phyloP scores from a whole-genome alignment of 1,284 basidiomycete species.

The Baeospora myosura region DNA sequence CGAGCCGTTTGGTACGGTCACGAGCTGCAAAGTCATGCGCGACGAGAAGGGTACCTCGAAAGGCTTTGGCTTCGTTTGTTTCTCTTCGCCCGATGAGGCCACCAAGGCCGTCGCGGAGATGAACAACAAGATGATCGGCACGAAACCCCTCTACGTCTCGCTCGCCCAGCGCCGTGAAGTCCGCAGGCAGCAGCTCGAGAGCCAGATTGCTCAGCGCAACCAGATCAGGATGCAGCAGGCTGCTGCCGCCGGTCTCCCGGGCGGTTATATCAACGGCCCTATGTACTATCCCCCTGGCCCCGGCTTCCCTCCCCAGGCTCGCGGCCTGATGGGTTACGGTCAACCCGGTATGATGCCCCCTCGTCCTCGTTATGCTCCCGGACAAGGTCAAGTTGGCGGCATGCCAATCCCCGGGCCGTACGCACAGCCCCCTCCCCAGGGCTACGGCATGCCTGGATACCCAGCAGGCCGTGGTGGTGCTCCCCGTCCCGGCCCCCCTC shows the following conservation, averaged over 20 bases:
- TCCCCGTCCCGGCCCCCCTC: conserved; percentile 44
- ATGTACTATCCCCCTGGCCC: conserved; percentile 87
- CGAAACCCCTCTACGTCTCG: conserved; percentile 98
- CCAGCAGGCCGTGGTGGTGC: conserved; percentile 44
- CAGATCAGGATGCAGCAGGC: conserved; percentile 94
- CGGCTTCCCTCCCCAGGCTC: conserved; percentile 75
- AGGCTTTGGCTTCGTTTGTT: conserved; percentile 99
- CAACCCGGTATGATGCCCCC: conserved; percentile 84
- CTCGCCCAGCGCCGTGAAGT: conserved; percentile 98
- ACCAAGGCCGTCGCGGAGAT: conserved; percentile 99
- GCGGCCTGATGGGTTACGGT: conserved; percentile 77
- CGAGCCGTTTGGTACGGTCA: conserved; percentile 95
- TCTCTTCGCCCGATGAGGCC: conserved; percentile 96
- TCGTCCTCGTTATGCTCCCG: conserved; percentile 74
- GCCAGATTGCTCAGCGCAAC: conserved; percentile 94
- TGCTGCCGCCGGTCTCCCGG: conserved; percentile 76
- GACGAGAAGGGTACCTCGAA: conserved; percentile 89
- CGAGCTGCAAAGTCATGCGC: conserved; percentile 99
- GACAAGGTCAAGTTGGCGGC: conserved; percentile 63
- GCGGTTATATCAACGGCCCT: conserved; percentile 76
- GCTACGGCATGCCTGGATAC: conserved; percentile 63
- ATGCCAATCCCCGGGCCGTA: conserved; percentile 72
- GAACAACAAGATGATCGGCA: conserved; percentile 99
- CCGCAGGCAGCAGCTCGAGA: conserved; percentile 97
- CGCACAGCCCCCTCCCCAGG: conserved; percentile 59